These are phyloP conservation scores for Skeletonema menzelii DNA, from an alignment of 108 stramenopile species.

Conservation along the genomic window DNA sequence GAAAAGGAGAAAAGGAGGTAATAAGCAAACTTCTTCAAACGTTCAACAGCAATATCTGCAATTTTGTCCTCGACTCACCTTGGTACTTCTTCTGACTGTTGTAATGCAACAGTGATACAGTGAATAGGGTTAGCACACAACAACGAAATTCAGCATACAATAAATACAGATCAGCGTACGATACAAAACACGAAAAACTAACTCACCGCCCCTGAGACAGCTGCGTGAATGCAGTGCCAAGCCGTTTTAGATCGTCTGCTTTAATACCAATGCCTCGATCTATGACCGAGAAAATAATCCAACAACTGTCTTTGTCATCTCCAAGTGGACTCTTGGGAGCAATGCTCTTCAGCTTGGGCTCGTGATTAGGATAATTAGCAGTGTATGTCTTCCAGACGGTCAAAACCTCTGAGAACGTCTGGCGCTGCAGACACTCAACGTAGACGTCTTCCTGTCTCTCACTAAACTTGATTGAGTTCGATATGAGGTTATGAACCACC, in stretches of 20 bases:
- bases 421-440: conserved; percentile 19
- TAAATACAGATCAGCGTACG: background rate
- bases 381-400: conserved; percentile 37
- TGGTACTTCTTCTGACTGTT: conserved; percentile 33
- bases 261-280: conserved; percentile 36
- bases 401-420: conserved; percentile 20
- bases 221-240: conserved; percentile 33
- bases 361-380: conserved; percentile 21
- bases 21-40: background rate
- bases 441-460: conserved; percentile 25
- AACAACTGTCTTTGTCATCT: conserved; percentile 12
- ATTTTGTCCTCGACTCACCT: background rate
- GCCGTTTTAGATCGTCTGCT: conserved; percentile 12
- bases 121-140: background rate
- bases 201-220: conserved; percentile 11
- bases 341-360: conserved; percentile 17
- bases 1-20: background rate
- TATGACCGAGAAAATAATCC: conserved; percentile 35
- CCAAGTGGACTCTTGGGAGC: background rate
- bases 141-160: too few relatives aligned
- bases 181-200: background rate
- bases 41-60: background rate
- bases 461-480: conserved; percentile 32
- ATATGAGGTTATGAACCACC: conserved; percentile 27
- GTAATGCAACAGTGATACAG: background rate